Evolutionary conservation across 257 asterid species (phyloP), one percentile per base, ranked within the genome.

Genomic region (Solanum chiquidenum): DNA sequence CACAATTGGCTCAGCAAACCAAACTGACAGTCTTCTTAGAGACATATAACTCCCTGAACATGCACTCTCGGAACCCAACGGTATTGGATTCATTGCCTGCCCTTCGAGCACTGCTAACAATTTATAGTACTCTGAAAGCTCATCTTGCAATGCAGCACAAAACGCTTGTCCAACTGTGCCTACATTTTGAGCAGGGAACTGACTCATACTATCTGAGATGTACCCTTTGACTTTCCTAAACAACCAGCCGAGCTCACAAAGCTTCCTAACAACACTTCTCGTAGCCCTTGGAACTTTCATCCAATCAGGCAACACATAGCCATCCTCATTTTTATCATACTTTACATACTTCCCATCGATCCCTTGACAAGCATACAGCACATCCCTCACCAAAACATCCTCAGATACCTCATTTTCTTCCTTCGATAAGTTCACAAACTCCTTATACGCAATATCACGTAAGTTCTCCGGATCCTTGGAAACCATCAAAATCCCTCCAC

Each of bases 101-200:
- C 95, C 97, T 92, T 97, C 99, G 75, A 97, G 98, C 91, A 97
- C 98, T 0, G 99, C 98, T 73, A 97, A 89, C 89, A 97, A 87
- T 91, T 95, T 97, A 84, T 94, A 97, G 86, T 96, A 97, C 66
- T 94, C 98, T 0, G 99, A 96, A 64, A 97, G 92, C 89, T 97
- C 99, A 88, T 96, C 99, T 88, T 97, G 99, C 89, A 97, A 91
- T 3, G 99, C 99, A 87, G 99, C 98, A 93, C 98, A 94, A 90
- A 97, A 96, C 21, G 99, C 99, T 91, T 97, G 99, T 71, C 99
- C 99, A 64, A 97, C 98, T 10, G 99, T 97, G 87, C 99, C 99
- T 64, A 95, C 92, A 89, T 96, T 98, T 91, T 95, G 99, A 49
- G 95, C 94, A 21, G 98, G 95, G 89, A 93, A 93, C 86, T 92